Evolutionary conservation across 169 alveolate genomes (phyloP).

Genomic region (Eimeria necatrix): DNA sequence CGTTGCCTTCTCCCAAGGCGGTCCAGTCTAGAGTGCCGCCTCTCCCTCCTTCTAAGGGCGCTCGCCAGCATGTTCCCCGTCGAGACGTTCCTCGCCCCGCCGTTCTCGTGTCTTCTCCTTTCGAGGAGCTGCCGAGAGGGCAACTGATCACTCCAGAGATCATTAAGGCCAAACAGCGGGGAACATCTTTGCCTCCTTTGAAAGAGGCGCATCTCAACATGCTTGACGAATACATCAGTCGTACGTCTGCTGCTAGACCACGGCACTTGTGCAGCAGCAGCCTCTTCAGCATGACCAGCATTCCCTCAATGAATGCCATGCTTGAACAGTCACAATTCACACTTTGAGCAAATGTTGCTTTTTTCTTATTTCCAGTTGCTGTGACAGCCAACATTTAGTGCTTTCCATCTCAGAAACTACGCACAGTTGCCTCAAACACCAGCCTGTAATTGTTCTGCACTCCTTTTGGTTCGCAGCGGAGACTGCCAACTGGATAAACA

Average conservation of each 20-base stretch:
- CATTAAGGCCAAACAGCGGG: conserved; percentile 27
- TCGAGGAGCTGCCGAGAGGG: conserved; percentile 30
- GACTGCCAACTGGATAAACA: conserved; percentile 36
- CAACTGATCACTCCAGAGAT: conserved; percentile 48
- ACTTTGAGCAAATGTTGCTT: no score
- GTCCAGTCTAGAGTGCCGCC: not conserved
- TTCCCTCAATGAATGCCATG: no score
- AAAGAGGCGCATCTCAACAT: conserved; percentile 28
- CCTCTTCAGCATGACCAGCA: no score
- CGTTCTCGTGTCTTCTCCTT: conserved; percentile 33
- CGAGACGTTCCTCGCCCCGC: conserved; percentile 38
- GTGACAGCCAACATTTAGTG: no score
- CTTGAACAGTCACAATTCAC: no score
- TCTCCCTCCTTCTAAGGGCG: not conserved
- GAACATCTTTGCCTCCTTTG: conserved; percentile 42
- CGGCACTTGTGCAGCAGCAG: no score
- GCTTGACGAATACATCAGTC: conserved; percentile 9
- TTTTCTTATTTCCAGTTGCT: no score
- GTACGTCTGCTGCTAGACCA: not conserved
- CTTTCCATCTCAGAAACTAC: no score
- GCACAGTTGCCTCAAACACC: no score
- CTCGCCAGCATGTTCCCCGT: not conserved
- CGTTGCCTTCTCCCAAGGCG: conserved; percentile 31
- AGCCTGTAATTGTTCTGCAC: not conserved
- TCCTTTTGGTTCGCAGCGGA: not conserved